Percentiles rank a stretch among this genome's conserved stretches.
Evolutionary conservation across 495 filamentous ascomycete genomes (phyloP).

Genomic region (Penicillium riverlandense): DNA sequence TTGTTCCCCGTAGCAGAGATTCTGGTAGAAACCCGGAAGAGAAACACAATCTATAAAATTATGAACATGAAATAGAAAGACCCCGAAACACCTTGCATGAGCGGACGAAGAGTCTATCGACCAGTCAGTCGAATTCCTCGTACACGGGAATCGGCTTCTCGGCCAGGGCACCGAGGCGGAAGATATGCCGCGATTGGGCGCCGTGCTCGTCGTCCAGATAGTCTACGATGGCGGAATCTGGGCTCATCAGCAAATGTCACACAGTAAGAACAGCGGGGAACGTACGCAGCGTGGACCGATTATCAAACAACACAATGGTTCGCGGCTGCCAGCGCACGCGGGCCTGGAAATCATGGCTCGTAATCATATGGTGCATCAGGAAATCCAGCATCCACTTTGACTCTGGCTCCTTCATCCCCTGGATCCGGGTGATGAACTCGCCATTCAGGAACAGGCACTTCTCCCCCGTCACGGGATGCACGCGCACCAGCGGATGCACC

Average conservation of each 20-base stretch:
- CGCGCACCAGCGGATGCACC: conserved; percentile 66
- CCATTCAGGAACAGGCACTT: conserved; percentile 77
- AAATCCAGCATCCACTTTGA: conserved; percentile 65
- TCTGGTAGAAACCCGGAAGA: too few species aligned
- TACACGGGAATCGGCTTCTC: conserved; percentile 47
- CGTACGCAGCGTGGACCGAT: conserved; percentile 50
- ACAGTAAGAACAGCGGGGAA: conserved; percentile 3
- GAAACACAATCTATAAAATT: conserved; percentile 15
- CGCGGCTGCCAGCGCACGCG: conserved; percentile 77
- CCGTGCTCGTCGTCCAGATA: conserved; percentile 42
- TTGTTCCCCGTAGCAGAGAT: too few species aligned
- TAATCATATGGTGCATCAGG: conserved; percentile 78
- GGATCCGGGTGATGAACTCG: conserved; percentile 71
- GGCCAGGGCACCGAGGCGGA: conserved; percentile 44
- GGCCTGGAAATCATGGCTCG: conserved; percentile 79
- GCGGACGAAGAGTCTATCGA: too few species aligned
- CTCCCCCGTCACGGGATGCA: conserved; percentile 71
- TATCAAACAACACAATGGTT: conserved; percentile 87
- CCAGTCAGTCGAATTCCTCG: conserved; percentile 26
- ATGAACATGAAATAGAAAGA: conserved; percentile 2
- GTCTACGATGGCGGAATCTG: conserved; percentile 48
- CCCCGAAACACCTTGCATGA: conserved; percentile 7
- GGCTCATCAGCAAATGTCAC: conserved; percentile 1
- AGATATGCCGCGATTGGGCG: conserved; percentile 43
- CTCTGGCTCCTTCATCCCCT: conserved; percentile 61